Evolutionary conservation across 164 flowering plant genomes (phyloP).

Genomic region (Aristolochia fimbriata): DNA sequence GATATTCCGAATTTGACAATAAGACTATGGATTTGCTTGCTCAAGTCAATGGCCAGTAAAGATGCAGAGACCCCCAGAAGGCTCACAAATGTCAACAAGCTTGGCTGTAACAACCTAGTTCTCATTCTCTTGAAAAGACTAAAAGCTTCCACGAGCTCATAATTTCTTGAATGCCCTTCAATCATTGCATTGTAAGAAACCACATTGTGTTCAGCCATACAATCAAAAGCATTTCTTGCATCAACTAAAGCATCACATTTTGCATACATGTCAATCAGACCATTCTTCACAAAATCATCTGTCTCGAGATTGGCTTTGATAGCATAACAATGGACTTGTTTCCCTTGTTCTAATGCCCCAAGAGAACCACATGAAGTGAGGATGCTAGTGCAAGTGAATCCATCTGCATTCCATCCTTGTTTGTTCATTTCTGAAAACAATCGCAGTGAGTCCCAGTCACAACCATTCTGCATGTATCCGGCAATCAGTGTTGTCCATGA

Average conservation of each 20-base stretch:
- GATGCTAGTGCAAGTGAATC: slow-evolving; percentile 53
- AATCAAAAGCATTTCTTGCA: slow-evolving; percentile 44
- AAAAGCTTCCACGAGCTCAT: slow-evolving; percentile 32
- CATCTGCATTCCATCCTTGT: slow-evolving; percentile 46
- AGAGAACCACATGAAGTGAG: slow-evolving; percentile 68
- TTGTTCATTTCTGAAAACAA: slow-evolving; percentile 40
- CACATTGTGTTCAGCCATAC: slow-evolving; percentile 22
- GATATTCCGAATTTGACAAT: slow-evolving; percentile 44
- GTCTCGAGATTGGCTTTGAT: slow-evolving; percentile 45
- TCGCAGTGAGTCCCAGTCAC: slow-evolving; percentile 41
- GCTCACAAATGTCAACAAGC: slow-evolving; percentile 56
- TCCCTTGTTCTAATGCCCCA: slow-evolving; percentile 42
- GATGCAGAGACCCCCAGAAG: slow-evolving; percentile 57
- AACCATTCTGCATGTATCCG: slow-evolving; percentile 64
- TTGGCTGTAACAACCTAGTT: slow-evolving; percentile 27
- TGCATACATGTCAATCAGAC: slow-evolving; percentile 64
- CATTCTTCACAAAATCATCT: slow-evolving; percentile 52
- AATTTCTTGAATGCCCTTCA: slow-evolving; percentile 54
- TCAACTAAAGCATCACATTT: slow-evolving; percentile 46
- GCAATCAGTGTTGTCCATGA: slow-evolving; percentile 78
- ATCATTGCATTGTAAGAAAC: slow-evolving; percentile 71
- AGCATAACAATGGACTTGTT: slow-evolving; percentile 51
- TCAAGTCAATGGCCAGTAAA: slow-evolving; percentile 24
- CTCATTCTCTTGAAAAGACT: slow-evolving; percentile 52
- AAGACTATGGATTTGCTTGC: slow-evolving; percentile 56